Base-by-base conservation (phyloP, 2,329 filamentous ascomycete species). In the Fusarium albosuccineum region DNA sequence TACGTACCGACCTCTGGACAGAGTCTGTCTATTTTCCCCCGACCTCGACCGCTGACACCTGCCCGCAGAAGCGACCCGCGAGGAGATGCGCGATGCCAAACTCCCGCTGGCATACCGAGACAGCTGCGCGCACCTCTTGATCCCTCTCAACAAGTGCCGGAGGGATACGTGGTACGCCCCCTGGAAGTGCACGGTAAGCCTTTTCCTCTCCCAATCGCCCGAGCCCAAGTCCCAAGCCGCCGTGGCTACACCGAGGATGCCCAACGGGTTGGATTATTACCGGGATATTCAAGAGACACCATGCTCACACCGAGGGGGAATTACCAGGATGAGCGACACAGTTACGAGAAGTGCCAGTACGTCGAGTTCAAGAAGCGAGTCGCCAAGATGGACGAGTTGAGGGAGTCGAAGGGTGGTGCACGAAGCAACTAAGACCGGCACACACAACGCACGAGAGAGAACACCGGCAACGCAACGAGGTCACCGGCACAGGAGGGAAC, bases 311-410 rank as follows among this genome's bases (percentile, higher is more conserved):
- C 49, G 37, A 67, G 54, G 57, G 56, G 55, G 59, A 49, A 13
- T 41, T 37, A 60, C 62, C 77, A 98, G 96, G 90, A 94, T 80
- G 96, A 99, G 86, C 87, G 96, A 85, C 96, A 99, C 83, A 91
- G 90, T 77, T 99, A 99, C 86, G 96, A 99, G 80, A 98, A 98
- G 82, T 99, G 96, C 88, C 96, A 99, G 78, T 99, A 99, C 82
- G 92, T 92, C 70, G 96, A 98, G 80, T 99, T 99, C 87, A 97
- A 97, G 89, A 93, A 95, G 87, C 90, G 96, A 61, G 96, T 99
- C 70, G 93, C 92, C 77, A 98, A 97, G 90, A 99, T 99, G 96
- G 90, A 98, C 75, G 94, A 99, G 85, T 83, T 99, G 77, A 88
- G 94, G 78, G 94, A 89, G 71, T 89, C 92, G 63, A 97, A 97